Conservation (phyloP, 345 rosid genomes). For the Pistacia atlantica region DNA sequence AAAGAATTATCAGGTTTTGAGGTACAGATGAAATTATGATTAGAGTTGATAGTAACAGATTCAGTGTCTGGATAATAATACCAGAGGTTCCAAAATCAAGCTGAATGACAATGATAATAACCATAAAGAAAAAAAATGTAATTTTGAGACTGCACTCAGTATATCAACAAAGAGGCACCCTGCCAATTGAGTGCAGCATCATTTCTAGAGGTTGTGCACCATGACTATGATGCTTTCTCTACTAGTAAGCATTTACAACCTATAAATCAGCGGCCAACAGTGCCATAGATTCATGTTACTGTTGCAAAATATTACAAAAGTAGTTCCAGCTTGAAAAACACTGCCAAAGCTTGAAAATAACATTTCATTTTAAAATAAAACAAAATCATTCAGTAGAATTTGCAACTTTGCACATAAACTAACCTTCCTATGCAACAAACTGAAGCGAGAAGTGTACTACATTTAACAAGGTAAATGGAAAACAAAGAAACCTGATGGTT, state of each 20-base stretch:
- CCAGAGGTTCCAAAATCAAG: background rate
- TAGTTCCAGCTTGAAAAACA: background rate
- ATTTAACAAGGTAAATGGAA: background rate
- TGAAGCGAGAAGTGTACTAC: background rate
- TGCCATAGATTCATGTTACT: background rate
- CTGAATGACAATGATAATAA: background rate
- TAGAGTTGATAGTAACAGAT: background rate
- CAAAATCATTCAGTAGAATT: background rate
- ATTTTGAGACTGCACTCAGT: background rate
- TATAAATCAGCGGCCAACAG: background rate
- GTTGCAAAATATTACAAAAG: background rate
- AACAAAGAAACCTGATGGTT: background rate
- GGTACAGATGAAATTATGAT: background rate
- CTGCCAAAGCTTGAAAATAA: background rate
- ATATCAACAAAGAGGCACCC: background rate
- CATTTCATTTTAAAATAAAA: background rate
- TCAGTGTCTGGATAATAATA: background rate
- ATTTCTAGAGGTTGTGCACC: background rate
- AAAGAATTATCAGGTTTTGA: background rate
- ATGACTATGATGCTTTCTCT: background rate
- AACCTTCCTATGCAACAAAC: background rate
- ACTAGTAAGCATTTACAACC: background rate
- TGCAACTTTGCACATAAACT: background rate
- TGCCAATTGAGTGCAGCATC: background rate
- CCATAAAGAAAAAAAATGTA: background rate